A percentile compares a stretch with the other conserved stretches of the same genome.
phyloP scores from a whole-genome alignment of 805 yeast species.

The Priceomyces haplophilus region DNA sequence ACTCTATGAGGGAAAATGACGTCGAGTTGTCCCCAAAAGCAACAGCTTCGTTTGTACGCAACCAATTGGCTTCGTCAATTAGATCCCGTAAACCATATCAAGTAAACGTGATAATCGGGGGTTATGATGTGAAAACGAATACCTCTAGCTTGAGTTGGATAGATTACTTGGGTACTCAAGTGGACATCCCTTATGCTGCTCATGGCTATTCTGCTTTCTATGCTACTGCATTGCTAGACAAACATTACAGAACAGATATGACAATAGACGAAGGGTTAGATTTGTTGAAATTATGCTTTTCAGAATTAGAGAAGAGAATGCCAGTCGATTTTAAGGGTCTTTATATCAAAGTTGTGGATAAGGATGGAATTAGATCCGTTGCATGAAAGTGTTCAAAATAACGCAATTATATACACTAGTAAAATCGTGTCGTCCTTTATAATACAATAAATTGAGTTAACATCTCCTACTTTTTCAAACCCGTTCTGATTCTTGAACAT shows the following conservation, averaged over 20 bases:
- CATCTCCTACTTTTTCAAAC: not conserved
- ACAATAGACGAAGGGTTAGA: conserved; percentile 73
- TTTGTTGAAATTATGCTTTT: conserved; percentile 67
- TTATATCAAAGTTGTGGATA: conserved; percentile 60
- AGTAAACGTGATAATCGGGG: conserved; percentile 87
- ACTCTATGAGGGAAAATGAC: conserved; percentile 76
- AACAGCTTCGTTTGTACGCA: conserved; percentile 84
- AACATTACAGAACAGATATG: conserved; percentile 80
- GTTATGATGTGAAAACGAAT: conserved; percentile 59
- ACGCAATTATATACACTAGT: conserved; percentile 1
- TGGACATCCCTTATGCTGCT: conserved; percentile 91
- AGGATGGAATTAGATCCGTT: conserved; percentile 52
- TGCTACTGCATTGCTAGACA: conserved; percentile 84
- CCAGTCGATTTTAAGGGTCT: conserved; percentile 95
- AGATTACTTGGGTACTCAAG: conserved; percentile 91
- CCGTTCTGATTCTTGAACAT: not conserved
- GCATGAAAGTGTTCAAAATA: conserved; percentile 1
- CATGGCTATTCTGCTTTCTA: conserved; percentile 99
- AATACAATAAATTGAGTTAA: not conserved
- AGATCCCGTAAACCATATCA: conserved; percentile 93
- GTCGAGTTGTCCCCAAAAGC: conserved; percentile 81
- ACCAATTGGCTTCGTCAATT: conserved; percentile 79
- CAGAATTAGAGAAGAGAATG: conserved; percentile 79
- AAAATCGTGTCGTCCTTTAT: not conserved
- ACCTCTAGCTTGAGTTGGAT: conserved; percentile 79